Percentiles rank a stretch among this genome's conserved stretches.
phyloP scores from a whole-genome alignment of 2,329 filamentous ascomycete species.

The Penicillium sp. region DNA sequence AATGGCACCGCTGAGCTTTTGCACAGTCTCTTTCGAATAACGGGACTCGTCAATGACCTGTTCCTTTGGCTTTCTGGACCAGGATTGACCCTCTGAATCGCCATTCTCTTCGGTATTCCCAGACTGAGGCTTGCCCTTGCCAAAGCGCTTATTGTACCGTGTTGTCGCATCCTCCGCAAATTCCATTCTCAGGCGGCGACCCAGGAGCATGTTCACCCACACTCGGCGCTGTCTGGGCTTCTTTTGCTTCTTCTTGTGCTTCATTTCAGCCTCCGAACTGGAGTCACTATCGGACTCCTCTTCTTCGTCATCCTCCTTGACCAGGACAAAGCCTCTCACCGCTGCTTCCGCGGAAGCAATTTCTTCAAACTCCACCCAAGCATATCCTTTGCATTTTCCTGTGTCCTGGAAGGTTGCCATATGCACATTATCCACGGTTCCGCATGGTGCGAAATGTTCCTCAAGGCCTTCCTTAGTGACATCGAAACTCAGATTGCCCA shows the following conservation, averaged over 20 bases:
- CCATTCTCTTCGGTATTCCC: conserved; percentile 21
- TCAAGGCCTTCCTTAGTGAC: conserved; percentile 73
- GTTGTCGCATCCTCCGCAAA: conserved; percentile 86
- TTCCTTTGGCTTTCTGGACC: conserved; percentile 23
- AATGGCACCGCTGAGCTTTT: conserved; percentile 70
- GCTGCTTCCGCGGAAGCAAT: conserved; percentile 68
- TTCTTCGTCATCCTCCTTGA: conserved; percentile 47
- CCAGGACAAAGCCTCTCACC: conserved; percentile 73
- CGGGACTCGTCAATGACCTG: conserved; percentile 40
- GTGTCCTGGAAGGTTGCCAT: conserved; percentile 93
- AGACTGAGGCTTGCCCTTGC: conserved; percentile 54
- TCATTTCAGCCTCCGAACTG: conserved; percentile 26
- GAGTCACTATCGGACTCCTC: conserved; percentile 41
- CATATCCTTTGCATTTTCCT: conserved; percentile 96
- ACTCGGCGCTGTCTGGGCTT: conserved; percentile 53
- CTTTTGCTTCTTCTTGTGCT: conserved; percentile 24
- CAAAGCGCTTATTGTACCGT: conserved; percentile 90
- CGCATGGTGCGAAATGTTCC: conserved; percentile 79
- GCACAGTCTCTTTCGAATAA: conserved; percentile 49
- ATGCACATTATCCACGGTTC: conserved; percentile 74
- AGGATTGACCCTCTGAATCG: conserved; percentile 22
- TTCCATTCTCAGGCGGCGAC: conserved; percentile 78
- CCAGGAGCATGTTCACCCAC: conserved; percentile 80
- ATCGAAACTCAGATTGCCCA: conserved; percentile 83
- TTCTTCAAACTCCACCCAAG: conserved; percentile 87